Percentiles rank a stretch among this genome's conserved stretches.
Conservation (phyloP, 1,284 basidiomycete species). For the Ustilago tritici region DNA sequence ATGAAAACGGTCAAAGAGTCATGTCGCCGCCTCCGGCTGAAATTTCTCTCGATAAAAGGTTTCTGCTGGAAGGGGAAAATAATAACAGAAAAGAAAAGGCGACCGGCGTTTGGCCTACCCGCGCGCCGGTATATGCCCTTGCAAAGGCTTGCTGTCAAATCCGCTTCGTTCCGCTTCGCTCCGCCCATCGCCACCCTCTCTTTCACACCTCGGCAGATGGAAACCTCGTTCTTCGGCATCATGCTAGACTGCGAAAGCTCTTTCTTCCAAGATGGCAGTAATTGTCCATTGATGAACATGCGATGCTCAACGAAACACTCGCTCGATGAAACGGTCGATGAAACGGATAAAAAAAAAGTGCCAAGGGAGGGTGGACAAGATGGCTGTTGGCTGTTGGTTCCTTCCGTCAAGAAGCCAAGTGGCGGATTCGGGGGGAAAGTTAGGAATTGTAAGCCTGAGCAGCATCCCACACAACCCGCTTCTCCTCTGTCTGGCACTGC, state of each 20-base stretch:
- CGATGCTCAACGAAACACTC: conserved; percentile 1
- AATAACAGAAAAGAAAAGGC: neutral
- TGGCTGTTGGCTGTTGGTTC: neutral
- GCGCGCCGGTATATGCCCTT: neutral
- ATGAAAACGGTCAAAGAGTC: no score
- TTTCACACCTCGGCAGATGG: neutral
- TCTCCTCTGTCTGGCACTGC: neutral
- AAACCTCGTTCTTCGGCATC: no score
- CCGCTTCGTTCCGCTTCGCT: neutral
- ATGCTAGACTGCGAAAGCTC: no score
- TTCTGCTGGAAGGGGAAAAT: no score
- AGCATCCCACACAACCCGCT: conserved; percentile 38
- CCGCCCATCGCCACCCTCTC: neutral
- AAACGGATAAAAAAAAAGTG: neutral
- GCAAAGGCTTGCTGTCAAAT: neutral
- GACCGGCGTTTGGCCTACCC: neutral
- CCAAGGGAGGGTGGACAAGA: no score
- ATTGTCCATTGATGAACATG: conserved; percentile 7
- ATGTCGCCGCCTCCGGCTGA: no score
- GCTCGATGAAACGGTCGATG: neutral
- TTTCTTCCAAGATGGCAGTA: neutral
- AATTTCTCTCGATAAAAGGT: no score
- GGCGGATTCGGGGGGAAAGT: neutral
- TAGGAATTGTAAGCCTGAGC: conserved; percentile 39
- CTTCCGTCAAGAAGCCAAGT: neutral